Evolutionary conservation across 768 basidiomycete species (phyloP), one percentile per base, ranked within the genome.

Genomic region (Gautieria morchelliformis): DNA sequence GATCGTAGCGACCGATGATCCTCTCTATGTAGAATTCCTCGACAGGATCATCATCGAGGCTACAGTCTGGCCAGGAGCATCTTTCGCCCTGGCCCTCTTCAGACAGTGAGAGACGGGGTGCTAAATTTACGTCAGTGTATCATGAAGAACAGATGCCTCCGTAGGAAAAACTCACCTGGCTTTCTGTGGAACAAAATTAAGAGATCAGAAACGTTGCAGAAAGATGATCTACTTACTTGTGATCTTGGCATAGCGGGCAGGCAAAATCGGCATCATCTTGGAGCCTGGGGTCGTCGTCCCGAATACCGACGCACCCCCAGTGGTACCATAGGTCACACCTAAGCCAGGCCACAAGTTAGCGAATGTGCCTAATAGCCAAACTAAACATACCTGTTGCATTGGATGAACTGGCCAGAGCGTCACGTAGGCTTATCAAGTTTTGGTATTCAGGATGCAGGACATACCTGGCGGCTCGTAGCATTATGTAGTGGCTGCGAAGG

Each of bases 261-360:
- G 63, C 59, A 58, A 76, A 80, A 32, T 62, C 58, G 11, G 63
- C 66, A 0, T 33, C 60, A 6, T 61, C 61, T 39, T 68, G 65
- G 30, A 76, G 56, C n/a, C 76, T 68, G 1, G 63, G 55, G 59
- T 81, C 78, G 0, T 62, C 65, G 2, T 65, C 45, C 12, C 49
- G 55, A 40, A 80, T 66, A 15, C 73, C 78, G 27, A 74, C 73
- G 56, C 80, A 81, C 6, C 76, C 80, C 55, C 74, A 77, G 55
- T 81, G 80, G 56, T 76, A 80, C 80, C 79, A 79, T 55, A 60
- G 48, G 1, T 69, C 65, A 53, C 76, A 78, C 5, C 76, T 78
- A 5, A 30, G 20, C 45, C 24, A 32, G 22, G 39, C 50, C 9
- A 35, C 41, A 41, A 59, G 20, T 61, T 22, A 19, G 42, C 35